Evolutionary conservation across 495 filamentous ascomycete genomes (phyloP).

Genomic region (Articulospora tetracladia): DNA sequence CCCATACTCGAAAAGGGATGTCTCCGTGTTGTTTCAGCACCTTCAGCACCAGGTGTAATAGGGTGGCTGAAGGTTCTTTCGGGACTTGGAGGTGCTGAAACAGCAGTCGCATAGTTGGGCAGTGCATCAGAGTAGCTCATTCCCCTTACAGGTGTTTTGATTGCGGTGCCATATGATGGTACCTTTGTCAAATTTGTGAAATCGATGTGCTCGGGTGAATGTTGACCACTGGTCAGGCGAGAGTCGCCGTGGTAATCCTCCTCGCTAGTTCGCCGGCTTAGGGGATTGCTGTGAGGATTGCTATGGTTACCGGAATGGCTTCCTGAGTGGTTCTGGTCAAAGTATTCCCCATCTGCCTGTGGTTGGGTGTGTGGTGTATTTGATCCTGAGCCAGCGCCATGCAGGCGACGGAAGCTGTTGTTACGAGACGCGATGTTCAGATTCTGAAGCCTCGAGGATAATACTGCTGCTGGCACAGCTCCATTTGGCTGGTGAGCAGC

Average conservation of each 20-base stretch:
- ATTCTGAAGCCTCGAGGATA: constrained; percentile 60
- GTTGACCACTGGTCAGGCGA: constrained; percentile 41
- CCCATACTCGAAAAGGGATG: constrained; percentile 13
- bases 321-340: constrained; percentile 26
- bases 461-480: constrained; percentile 54
- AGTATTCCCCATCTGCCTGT: constrained; percentile 25
- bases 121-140: constrained; percentile 40
- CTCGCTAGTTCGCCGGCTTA: constrained; percentile 51
- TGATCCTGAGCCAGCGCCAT: constrained; percentile 16
- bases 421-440: constrained; percentile 42
- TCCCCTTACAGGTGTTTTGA: constrained; percentile 52
- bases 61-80: constrained; percentile 6
- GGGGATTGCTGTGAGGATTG: constrained; percentile 32
- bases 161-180: constrained; percentile 76
- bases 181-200: constrained; percentile 66
- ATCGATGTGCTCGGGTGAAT: constrained; percentile 61
- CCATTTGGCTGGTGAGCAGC: constrained; percentile 29
- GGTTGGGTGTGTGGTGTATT: constrained; percentile 23
- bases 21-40: neutral
- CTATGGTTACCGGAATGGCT: constrained; percentile 24
- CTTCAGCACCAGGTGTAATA: neutral
- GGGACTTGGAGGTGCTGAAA: constrained; percentile 26
- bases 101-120: constrained; percentile 49
- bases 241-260: constrained; percentile 40
- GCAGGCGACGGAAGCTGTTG: constrained; percentile 22